phyloP scores from a whole-genome alignment of 371 early-diverging fungal genomes.

The Gilbertella persicaria region DNA sequence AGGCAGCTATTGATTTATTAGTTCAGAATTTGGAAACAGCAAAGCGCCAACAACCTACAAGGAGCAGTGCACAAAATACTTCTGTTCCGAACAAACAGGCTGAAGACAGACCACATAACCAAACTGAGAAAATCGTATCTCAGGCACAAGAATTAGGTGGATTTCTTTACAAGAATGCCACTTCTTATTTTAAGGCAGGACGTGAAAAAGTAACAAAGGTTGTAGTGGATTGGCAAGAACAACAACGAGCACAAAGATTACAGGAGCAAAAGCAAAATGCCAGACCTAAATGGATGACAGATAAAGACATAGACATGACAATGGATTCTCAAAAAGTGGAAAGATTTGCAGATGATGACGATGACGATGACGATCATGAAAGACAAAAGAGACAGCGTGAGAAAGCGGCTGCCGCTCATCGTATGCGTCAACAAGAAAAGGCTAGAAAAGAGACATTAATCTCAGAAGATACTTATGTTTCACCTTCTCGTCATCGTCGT shows the following conservation, averaged over 20 bases:
- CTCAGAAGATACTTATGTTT: conserved; percentile 47
- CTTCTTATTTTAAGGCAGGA: conserved; percentile 68
- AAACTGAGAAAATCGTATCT: conserved; percentile 64
- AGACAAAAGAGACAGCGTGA: conserved; percentile 7
- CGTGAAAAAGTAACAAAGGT: conserved; percentile 66
- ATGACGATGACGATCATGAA: conserved; percentile 10
- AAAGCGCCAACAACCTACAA: too few species aligned
- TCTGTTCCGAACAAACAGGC: too few species aligned
- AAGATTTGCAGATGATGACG: conserved; percentile 38
- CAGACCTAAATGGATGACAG: conserved; percentile 27
- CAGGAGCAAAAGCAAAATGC: conserved; percentile 34
- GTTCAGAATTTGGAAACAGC: conserved; percentile 64
- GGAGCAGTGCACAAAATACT: too few species aligned
- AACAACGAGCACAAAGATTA: conserved; percentile 37
- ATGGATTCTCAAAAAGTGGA: conserved; percentile 11
- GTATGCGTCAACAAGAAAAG: conserved; percentile 30
- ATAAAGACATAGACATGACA: background rate
- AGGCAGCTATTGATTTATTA: conserved; percentile 65
- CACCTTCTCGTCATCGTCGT: conserved; percentile 54
- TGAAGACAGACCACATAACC: too few species aligned
- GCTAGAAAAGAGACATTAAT: conserved; percentile 5
- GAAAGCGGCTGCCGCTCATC: conserved; percentile 17
- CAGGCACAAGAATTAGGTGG: conserved; percentile 76
- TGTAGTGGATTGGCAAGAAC: conserved; percentile 65
- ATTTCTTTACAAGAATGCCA: conserved; percentile 71